Conservation (phyloP, 306 rosid genomes). For the Fagus sylvatica region DNA sequence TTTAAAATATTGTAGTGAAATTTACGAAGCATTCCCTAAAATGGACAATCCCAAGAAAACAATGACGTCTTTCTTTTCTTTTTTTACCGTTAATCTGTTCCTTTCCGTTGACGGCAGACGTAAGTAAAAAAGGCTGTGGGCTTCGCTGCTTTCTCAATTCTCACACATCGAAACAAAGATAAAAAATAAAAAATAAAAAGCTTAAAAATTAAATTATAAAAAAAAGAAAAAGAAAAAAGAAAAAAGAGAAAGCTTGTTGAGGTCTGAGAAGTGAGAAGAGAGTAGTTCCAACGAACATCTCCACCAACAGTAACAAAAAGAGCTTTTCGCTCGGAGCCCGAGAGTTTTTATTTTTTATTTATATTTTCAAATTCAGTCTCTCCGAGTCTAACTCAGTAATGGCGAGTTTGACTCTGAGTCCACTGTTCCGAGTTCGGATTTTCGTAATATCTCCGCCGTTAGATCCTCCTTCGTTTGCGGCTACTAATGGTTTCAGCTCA, state of each 20-base stretch:
- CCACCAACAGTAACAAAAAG: slow-evolving; percentile 18
- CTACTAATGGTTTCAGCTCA: slow-evolving; percentile 26
- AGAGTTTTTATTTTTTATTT: background rate
- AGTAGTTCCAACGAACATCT: slow-evolving; percentile 23
- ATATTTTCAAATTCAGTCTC: slow-evolving; percentile 3
- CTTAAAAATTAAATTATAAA: background rate
- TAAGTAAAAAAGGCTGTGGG: slow-evolving; percentile 23
- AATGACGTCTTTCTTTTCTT: background rate
- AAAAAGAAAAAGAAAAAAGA: background rate
- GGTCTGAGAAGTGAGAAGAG: slow-evolving; percentile 21
- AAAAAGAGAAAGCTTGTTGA: slow-evolving; percentile 21
- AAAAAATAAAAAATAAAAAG: slow-evolving; percentile 3
- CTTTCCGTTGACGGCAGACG: slow-evolving; percentile 40
- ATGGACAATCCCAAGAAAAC: too few species aligned
- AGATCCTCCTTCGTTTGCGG: slow-evolving; percentile 37
- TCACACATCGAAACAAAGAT: slow-evolving; percentile 32
- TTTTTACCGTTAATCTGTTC: slow-evolving; percentile 44
- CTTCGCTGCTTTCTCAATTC: slow-evolving; percentile 29
- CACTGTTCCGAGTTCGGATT: slow-evolving; percentile 25
- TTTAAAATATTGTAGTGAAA: too few species aligned
- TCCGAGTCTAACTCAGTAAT: slow-evolving; percentile 38
- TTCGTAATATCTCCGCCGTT: slow-evolving; percentile 17
- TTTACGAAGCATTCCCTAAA: too few species aligned
- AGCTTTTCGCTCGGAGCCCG: background rate
- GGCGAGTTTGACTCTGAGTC: slow-evolving; percentile 38